phyloP scores from a whole-genome alignment of 2,329 filamentous ascomycete species.

The Metarhizium guizhouense region DNA sequence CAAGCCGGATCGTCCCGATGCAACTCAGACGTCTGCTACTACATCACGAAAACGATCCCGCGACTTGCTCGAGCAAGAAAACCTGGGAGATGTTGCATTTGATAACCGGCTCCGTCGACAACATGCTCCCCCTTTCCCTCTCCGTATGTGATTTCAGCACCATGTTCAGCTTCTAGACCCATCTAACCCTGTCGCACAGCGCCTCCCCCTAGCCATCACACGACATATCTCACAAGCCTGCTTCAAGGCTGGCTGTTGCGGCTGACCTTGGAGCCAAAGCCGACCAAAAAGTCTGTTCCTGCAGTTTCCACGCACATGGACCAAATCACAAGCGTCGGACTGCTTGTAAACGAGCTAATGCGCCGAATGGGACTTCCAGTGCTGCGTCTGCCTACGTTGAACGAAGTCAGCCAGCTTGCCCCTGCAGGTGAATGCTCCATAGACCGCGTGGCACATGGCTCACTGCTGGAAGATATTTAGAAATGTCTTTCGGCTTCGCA shows the following conservation, averaged over 20 bases:
- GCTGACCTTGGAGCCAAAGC: conserved; percentile 7
- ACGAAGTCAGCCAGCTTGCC: neutral
- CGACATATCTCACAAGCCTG: conserved; percentile 8
- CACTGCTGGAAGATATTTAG: conserved; percentile 21
- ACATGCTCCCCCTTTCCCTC: neutral
- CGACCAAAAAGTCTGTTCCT: neutral
- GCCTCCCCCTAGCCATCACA: conserved; percentile 6
- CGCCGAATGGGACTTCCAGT: conserved; percentile 7
- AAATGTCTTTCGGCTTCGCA: conserved; percentile 9
- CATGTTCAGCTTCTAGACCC: neutral
- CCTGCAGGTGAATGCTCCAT: neutral
- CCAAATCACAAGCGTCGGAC: conserved; percentile 7
- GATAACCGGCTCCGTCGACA: neutral
- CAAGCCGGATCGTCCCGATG: neutral
- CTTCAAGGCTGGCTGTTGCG: conserved; percentile 7
- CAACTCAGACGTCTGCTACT: neutral
- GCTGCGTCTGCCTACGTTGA: conserved; percentile 7
- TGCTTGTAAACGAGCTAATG: conserved; percentile 9
- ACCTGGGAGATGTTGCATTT: neutral
- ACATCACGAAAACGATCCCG: neutral
- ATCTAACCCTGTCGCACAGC: conserved; percentile 1
- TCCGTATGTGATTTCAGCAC: neutral
- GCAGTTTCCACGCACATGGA: neutral
- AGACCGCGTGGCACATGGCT: conserved; percentile 10
- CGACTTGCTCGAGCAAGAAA: neutral